Evolutionary conservation across 495 filamentous ascomycete species (phyloP).

Genomic region (Tuber borchii): DNA sequence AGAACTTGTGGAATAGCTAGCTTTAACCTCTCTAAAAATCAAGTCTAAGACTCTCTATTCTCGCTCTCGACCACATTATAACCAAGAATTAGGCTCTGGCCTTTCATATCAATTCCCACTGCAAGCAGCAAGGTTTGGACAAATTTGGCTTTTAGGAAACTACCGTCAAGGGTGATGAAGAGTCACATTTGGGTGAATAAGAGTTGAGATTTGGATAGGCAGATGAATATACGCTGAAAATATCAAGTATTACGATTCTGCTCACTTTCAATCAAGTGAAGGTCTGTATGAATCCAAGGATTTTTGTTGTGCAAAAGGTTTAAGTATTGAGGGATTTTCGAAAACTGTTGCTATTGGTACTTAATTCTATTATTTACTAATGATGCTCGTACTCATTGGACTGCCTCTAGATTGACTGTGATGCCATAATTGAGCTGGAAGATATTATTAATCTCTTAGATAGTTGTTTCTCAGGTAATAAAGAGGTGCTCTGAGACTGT

Average conservation of each 20-base stretch:
- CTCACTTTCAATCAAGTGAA: neutral
- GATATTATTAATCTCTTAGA: constrained; percentile 2
- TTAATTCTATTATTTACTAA: constrained; percentile 7
- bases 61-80: constrained; percentile 22
- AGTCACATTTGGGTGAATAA: constrained; percentile 10
- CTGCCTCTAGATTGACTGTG: neutral
- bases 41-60: constrained; percentile 14
- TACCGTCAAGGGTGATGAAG: constrained; percentile 15
- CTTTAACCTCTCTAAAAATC: constrained; percentile 8
- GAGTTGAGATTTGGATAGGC: constrained; percentile 1
- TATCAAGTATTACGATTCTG: neutral
- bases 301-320: neutral
- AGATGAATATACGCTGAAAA: constrained; percentile 21
- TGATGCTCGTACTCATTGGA: neutral
- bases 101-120: constrained; percentile 19
- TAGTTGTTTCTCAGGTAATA: neutral
- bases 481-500: neutral
- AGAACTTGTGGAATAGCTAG: constrained; percentile 3
- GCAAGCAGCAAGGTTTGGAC: constrained; percentile 14
- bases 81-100: constrained; percentile 7
- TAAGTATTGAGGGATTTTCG: constrained; percentile 13
- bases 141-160: constrained; percentile 22
- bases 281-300: neutral
- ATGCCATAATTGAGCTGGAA: constrained; percentile 5
- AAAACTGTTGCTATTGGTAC: constrained; percentile 12